Conservation (phyloP, 108 stramenopile genomes). For the Nitzschia inconspicua region DNA sequence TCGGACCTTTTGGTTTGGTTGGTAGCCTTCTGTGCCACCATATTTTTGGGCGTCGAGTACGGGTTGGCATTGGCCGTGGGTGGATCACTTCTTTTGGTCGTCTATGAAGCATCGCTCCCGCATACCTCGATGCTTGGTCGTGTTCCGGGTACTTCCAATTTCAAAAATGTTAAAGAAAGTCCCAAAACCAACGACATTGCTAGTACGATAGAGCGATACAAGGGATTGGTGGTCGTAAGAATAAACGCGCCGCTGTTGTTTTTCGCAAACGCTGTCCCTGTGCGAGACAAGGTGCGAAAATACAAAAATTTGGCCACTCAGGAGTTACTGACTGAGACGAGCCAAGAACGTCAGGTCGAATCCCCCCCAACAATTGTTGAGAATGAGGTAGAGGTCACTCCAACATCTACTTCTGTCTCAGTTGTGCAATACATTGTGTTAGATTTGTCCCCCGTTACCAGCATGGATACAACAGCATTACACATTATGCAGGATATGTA, state of each 20-base stretch:
- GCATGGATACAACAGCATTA: slow-evolving; percentile 49
- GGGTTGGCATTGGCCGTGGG: slow-evolving; percentile 62
- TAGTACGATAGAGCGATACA: slow-evolving; percentile 23
- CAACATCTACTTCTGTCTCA: too few species aligned
- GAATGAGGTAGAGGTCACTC: too few species aligned
- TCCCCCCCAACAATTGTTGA: too few species aligned
- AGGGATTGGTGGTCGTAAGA: slow-evolving; percentile 54
- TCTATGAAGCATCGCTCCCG: slow-evolving; percentile 57
- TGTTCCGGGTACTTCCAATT: slow-evolving; percentile 51
- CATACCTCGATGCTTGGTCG: slow-evolving; percentile 63
- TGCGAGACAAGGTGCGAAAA: slow-evolving; percentile 32
- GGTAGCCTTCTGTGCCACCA: slow-evolving; percentile 48
- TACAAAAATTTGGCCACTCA: background rate
- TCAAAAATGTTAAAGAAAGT: slow-evolving; percentile 62
- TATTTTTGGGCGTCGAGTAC: slow-evolving; percentile 67
- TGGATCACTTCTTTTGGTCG: slow-evolving; percentile 52
- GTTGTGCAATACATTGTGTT: slow-evolving; percentile 42
- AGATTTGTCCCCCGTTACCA: slow-evolving; percentile 42
- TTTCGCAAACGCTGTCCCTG: slow-evolving; percentile 50
- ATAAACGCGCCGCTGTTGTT: slow-evolving; percentile 51
- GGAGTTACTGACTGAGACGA: too few species aligned
- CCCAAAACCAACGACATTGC: slow-evolving; percentile 25
- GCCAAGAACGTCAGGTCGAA: too few species aligned
- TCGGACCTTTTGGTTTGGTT: slow-evolving; percentile 64
- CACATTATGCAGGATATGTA: slow-evolving; percentile 42